Conservation (phyloP, 129 eudicot species). For the Smallanthus sonchifolius region DNA sequence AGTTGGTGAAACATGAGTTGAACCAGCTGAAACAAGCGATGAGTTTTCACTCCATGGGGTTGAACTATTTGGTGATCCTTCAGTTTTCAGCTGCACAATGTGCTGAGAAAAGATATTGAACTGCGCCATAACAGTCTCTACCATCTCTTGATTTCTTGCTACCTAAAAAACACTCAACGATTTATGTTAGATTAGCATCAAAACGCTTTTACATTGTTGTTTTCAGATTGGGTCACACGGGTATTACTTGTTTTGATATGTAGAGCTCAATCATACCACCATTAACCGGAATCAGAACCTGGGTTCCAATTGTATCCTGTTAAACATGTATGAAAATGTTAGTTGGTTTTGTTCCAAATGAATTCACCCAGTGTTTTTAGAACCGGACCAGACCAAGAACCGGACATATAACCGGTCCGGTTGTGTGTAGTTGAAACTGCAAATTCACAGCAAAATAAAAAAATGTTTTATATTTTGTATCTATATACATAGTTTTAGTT, state of each 20-base stretch:
- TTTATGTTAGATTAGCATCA: background rate
- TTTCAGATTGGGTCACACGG: background rate
- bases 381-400: too few species aligned
- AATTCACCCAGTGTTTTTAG: too few species aligned
- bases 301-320: conserved; percentile 61
- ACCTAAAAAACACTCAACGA: conserved; percentile 38
- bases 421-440: too few species aligned
- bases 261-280: conserved; percentile 79
- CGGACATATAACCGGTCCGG: too few species aligned
- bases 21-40: conserved; percentile 26
- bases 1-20: conserved; percentile 34
- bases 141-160: conserved; percentile 48
- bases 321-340: background rate
- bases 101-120: conserved; percentile 21
- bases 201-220: background rate
- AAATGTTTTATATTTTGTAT: too few species aligned
- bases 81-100: conserved; percentile 28
- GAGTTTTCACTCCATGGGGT: conserved; percentile 36
- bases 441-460: too few species aligned
- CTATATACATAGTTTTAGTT: too few species aligned
- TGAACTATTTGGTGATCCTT: conserved; percentile 56
- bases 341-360: background rate
- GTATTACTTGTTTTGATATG: conserved; percentile 50
- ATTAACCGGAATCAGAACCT: conserved; percentile 66
- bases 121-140: conserved; percentile 42